phyloP scores from a whole-genome alignment of 1,139 yeast species.

The Geotrichum fermentans region DNA sequence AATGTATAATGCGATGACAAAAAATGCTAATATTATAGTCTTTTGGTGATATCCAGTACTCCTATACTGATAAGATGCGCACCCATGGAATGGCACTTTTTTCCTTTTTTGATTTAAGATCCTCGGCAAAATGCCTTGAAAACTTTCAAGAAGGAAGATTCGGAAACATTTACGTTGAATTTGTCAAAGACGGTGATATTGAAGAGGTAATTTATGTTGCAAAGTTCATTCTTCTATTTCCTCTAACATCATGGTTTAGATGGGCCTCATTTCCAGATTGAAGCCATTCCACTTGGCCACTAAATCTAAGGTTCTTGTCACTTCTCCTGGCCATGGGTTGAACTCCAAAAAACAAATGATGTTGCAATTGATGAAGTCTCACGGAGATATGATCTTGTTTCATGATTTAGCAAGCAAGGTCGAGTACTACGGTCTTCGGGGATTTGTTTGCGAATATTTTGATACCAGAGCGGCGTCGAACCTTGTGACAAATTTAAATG shows the following conservation, averaged over 20 bases:
- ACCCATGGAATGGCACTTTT: conserved; percentile 8
- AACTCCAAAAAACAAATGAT: conserved; percentile 4
- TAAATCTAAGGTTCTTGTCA: conserved; percentile 11
- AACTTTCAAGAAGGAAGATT: conserved; percentile 8
- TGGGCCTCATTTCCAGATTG: not conserved
- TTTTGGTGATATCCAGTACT: conserved; percentile 14
- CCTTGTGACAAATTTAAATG: conserved; percentile 26
- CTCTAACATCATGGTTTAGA: not conserved
- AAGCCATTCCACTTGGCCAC: conserved; percentile 13
- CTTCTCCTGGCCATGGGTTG: conserved; percentile 1
- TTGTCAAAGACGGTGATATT: conserved; percentile 6
- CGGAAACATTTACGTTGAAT: conserved; percentile 3
- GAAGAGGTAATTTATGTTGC: conserved; percentile 9
- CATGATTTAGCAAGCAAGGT: conserved; percentile 3
- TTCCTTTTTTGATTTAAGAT: conserved; percentile 15
- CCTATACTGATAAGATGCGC: conserved; percentile 1
- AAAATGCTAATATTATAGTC: conserved; percentile 8
- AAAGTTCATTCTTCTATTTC: not conserved
- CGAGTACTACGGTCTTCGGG: conserved; percentile 4
- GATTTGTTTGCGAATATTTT: conserved; percentile 36
- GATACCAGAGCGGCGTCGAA: conserved; percentile 38
- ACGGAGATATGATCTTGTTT: conserved; percentile 9
- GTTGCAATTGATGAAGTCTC: conserved; percentile 7
- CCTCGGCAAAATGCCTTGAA: conserved; percentile 12
- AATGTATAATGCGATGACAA: not conserved